phyloP scores from a whole-genome alignment of 768 basidiomycete genomes.

The Trametes cinnabarina region DNA sequence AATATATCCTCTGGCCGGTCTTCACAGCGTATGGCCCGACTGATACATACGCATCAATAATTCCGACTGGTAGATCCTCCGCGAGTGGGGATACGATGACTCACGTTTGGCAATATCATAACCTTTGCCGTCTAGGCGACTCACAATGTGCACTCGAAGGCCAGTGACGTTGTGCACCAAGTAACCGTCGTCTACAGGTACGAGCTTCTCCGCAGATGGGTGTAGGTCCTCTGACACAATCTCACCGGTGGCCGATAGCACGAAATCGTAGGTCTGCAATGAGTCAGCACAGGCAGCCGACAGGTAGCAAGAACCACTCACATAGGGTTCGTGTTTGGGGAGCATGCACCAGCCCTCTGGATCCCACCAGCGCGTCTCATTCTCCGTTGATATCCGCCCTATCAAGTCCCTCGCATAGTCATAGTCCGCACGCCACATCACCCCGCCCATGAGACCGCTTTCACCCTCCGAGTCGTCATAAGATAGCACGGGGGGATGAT shows the following conservation, averaged over 20 bases:
- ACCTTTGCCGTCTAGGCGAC: slow-evolving; percentile 76
- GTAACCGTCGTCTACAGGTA: slow-evolving; percentile 62
- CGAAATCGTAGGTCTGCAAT: slow-evolving; percentile 74
- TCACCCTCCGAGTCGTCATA: slow-evolving; percentile 32
- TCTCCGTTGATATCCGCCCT: slow-evolving; percentile 46
- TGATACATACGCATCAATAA: slow-evolving; percentile 28
- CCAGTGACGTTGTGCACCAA: slow-evolving; percentile 76
- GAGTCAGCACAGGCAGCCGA: not conserved
- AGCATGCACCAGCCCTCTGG: slow-evolving; percentile 73
- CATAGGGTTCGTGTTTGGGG: slow-evolving; percentile 66
- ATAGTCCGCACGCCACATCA: slow-evolving; percentile 70
- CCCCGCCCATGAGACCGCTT: slow-evolving; percentile 58
- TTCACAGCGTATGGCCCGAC: slow-evolving; percentile 82
- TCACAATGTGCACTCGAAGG: slow-evolving; percentile 73
- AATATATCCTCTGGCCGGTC: slow-evolving; percentile 77
- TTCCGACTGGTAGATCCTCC: not conserved
- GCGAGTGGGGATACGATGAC: slow-evolving; percentile 23
- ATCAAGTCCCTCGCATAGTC: slow-evolving; percentile 82
- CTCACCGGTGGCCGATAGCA: slow-evolving; percentile 62
- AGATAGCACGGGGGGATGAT: slow-evolving; percentile 44
- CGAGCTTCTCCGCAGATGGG: slow-evolving; percentile 66
- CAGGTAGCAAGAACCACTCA: slow-evolving; percentile 36
- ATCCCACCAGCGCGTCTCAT: slow-evolving; percentile 60
- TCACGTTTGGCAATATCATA: slow-evolving; percentile 83
- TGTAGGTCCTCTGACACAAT: slow-evolving; percentile 62